These are phyloP conservation scores for Wickerhamomyces xylosicus DNA, from an alignment of 805 yeast species.

Conservation along the genomic window DNA sequence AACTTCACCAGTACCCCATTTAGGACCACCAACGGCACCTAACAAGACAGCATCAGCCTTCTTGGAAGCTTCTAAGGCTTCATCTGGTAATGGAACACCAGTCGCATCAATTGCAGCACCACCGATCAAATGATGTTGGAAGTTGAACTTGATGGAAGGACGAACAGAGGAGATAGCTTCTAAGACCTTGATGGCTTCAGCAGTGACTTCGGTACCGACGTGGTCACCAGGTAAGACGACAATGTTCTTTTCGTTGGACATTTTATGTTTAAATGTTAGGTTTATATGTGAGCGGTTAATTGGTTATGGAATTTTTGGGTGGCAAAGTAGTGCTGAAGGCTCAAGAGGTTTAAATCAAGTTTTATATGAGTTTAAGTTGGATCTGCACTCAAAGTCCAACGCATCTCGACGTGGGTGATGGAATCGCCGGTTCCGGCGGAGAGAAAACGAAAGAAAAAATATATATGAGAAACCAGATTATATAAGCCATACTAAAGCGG, in stretches of 20 bases:
- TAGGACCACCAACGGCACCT: conserved; percentile 99
- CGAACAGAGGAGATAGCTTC: conserved; percentile 59
- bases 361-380: too few species aligned
- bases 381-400: too few species aligned
- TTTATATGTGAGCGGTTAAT: too few species aligned
- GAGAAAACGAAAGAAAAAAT: background rate
- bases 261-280: too few species aligned
- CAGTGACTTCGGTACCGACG: conserved; percentile 84
- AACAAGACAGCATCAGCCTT: conserved; percentile 87
- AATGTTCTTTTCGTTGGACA: conserved; percentile 22
- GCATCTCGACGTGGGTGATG: too few species aligned
- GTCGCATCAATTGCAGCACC: conserved; percentile 98
- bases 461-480: background rate
- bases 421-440: too few species aligned
- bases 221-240: conserved; percentile 95
- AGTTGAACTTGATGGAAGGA: conserved; percentile 55
- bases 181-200: conserved; percentile 87
- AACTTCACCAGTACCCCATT: conserved; percentile 96
- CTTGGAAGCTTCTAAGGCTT: conserved; percentile 73
- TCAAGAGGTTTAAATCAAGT: too few species aligned
- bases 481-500: too few species aligned
- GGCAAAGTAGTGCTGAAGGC: too few species aligned
- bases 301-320: too few species aligned
- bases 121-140: conserved; percentile 82
- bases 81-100: conserved; percentile 85